These are phyloP conservation scores for Cubamyces lactineus DNA, from an alignment of 768 basidiomycete genomes.

Conservation along the genomic window DNA sequence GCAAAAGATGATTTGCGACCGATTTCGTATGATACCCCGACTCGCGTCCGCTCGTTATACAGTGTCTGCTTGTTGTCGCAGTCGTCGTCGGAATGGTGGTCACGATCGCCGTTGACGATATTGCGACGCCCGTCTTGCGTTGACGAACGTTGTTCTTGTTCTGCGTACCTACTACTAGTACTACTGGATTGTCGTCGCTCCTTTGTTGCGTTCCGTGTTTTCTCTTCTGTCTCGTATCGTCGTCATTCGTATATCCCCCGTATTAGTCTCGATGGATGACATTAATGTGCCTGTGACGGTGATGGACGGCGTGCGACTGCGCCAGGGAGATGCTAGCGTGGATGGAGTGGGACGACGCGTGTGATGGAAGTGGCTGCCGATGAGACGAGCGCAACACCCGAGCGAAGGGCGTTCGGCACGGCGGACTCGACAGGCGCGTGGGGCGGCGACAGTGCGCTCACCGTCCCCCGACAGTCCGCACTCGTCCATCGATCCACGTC, in stretches of 20 bases:
- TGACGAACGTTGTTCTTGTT: not conserved
- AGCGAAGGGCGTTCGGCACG: slow-evolving; percentile 1
- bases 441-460: too few relatives aligned
- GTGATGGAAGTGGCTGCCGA: too few relatives aligned
- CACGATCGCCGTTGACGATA: not conserved
- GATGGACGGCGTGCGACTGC: too few relatives aligned
- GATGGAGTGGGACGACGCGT: too few relatives aligned
- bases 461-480: not conserved
- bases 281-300: slow-evolving; percentile 8
- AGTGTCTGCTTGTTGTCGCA: slow-evolving; percentile 15
- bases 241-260: too few relatives aligned
- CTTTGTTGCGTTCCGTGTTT: slow-evolving; percentile 4
- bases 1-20: slow-evolving; percentile 13
- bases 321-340: too few relatives aligned
- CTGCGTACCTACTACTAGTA: not conserved
- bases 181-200: slow-evolving; percentile 18
- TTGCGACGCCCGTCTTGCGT: not conserved
- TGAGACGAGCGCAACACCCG: not conserved
- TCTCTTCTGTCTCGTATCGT: slow-evolving; percentile 4
- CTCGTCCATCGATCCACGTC: slow-evolving; percentile 7
- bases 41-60: slow-evolving; percentile 25
- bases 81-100: not conserved
- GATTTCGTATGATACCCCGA: slow-evolving; percentile 21
- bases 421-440: not conserved
- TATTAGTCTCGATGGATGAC: slow-evolving; percentile 14